A percentile compares a stretch with the other conserved stretches of the same genome.
Evolutionary conservation across 192 early-diverging fungal species (phyloP).

Genomic region (Umbelopsis sp.): DNA sequence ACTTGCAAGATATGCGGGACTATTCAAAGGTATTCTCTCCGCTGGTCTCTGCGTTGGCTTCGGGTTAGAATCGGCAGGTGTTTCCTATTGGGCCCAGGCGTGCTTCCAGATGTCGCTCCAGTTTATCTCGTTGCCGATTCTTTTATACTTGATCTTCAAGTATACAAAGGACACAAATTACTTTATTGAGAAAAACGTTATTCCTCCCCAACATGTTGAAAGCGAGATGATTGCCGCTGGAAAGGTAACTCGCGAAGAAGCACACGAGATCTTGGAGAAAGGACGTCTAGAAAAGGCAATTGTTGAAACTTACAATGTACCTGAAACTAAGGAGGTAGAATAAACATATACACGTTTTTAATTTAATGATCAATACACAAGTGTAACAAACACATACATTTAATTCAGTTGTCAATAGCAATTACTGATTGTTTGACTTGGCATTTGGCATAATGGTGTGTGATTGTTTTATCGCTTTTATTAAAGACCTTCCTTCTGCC

Average conservation of each 20-base stretch:
- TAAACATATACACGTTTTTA: no score
- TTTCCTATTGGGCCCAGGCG: slow-evolving; percentile 9
- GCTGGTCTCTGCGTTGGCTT: slow-evolving; percentile 13
- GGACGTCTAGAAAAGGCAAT: no score
- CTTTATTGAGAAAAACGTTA: not conserved
- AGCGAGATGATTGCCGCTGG: slow-evolving; percentile 5
- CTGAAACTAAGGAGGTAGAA: no score
- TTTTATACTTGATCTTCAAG: slow-evolving; percentile 7
- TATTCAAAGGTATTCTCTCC: slow-evolving; percentile 11
- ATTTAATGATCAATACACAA: no score
- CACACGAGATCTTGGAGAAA: no score
- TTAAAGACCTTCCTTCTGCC: no score
- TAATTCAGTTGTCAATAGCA: no score
- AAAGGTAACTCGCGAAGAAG: slow-evolving; percentile 1
- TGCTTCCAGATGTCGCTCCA: slow-evolving; percentile 1
- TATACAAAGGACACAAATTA: slow-evolving; percentile 6
- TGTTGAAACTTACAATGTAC: no score
- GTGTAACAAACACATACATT: no score
- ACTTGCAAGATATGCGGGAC: slow-evolving; percentile 2
- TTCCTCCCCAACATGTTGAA: slow-evolving; percentile 11
- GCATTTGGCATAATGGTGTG: no score
- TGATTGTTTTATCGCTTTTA: no score
- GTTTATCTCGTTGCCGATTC: slow-evolving; percentile 1
- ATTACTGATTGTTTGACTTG: no score
- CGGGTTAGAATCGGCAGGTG: not conserved